Base-by-base conservation (phyloP, 2,329 filamentous ascomycete species). In the Neopestalotiopsis sp. region DNA sequence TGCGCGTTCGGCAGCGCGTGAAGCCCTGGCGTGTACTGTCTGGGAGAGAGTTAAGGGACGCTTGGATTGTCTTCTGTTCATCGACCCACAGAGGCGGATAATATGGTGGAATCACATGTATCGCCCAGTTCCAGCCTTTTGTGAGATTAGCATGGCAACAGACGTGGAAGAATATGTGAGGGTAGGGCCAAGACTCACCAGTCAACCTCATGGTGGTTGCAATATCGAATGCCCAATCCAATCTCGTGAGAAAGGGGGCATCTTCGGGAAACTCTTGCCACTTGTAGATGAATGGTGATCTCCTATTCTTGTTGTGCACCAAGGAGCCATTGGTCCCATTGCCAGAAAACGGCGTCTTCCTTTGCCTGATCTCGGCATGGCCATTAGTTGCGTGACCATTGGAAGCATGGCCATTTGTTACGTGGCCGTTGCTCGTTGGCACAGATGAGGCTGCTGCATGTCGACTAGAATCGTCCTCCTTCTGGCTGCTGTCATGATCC, bases 191-290 rank as follows among this genome's bases (percentile, higher is more conserved):
- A 14, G 24, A 38, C 81, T 70, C 79, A 86, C 88, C 88, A 34
- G 84, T 82, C 56, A 87, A 84, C 49, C 89, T 84, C 72, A 89
- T 86, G 66, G 85, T 86, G 38, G 81, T 80, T 14, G 84, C 78
- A n/a, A 91, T 80, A 71, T 90, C 89, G 17, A 83, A 74, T 0
- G 84, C 80, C 89, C 89, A 91, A 71, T 80, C 79, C 7, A 91
- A 75, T 12, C 89, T 84, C 56, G 85, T 77, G 30, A 74, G 65
- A 60, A 89, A 84, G 0, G 85, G 76, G 1, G 78, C 85, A 3
- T 85, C 76, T 4, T 82, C 81, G 0, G 89, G 89, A 71, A 86
- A 91, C 0, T 83, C 78, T 75, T 91, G 85, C 89, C 89, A 91
- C 73, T 86, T 84, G 68, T 90, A 90, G 68, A 87, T 83, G 60